Evolutionary conservation across 805 yeast genomes (phyloP).

Genomic region (Metschnikowia santaceciliae): DNA sequence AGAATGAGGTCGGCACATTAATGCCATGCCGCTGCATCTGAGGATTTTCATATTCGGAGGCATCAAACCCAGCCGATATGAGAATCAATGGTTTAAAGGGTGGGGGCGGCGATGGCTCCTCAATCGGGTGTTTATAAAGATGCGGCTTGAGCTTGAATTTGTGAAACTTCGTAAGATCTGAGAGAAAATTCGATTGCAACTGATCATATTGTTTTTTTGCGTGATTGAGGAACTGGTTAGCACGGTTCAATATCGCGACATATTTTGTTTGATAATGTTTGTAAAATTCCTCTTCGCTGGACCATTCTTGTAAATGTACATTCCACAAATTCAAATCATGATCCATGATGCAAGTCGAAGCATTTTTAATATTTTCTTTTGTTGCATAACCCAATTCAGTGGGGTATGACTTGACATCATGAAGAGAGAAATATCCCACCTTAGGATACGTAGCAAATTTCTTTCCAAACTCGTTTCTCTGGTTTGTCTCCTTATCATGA

Average conservation of each 20-base stretch:
- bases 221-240: constrained; percentile 56
- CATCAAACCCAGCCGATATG: constrained; percentile 88
- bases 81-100: constrained; percentile 50
- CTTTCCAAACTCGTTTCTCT: constrained; percentile 48
- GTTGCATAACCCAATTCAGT: constrained; percentile 77
- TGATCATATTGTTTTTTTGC: constrained; percentile 44
- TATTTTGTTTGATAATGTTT: constrained; percentile 58
- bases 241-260: constrained; percentile 57
- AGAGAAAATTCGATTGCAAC: constrained; percentile 27
- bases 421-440: constrained; percentile 79
- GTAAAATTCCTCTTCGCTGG: constrained; percentile 60
- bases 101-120: constrained; percentile 33
- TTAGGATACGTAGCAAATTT: constrained; percentile 47
- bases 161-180: constrained; percentile 25
- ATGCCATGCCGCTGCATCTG: constrained; percentile 83
- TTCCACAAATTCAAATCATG: constrained; percentile 83
- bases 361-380: constrained; percentile 64
- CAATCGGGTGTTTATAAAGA: constrained; percentile 23
- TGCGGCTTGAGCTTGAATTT: constrained; percentile 32
- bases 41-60: constrained; percentile 76
- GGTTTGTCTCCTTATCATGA: constrained; percentile 26
- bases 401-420: constrained; percentile 83
- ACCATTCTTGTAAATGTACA: constrained; percentile 69
- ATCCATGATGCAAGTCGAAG: constrained; percentile 73
- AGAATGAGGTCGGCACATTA: constrained; percentile 78